Evolutionary conservation across 129 eudicot genomes (phyloP).

Genomic region (Flaveria sonorensis): DNA sequence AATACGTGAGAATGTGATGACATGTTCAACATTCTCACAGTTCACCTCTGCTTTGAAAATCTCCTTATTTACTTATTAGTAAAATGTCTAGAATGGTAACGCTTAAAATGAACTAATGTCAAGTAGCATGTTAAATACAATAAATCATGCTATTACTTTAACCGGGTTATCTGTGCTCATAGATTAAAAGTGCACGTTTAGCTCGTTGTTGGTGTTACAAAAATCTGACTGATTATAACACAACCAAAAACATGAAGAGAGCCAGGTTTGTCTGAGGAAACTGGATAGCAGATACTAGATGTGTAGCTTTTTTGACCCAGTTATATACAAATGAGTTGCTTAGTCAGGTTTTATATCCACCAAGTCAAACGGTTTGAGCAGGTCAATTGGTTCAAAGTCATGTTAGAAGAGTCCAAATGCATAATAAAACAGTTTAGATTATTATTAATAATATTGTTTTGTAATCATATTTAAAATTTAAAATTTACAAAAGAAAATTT

Average conservation of each 20-base stretch:
- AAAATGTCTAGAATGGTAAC: background rate
- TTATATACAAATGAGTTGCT: background rate
- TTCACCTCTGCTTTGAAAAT: background rate
- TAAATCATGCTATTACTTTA: too few species aligned
- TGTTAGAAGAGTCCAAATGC: background rate
- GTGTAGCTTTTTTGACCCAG: background rate
- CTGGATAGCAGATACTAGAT: background rate
- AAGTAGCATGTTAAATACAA: background rate
- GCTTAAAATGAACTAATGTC: background rate
- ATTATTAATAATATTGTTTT: background rate
- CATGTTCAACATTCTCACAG: background rate
- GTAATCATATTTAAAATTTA: background rate
- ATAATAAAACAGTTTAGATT: background rate
- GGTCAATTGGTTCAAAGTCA: background rate
- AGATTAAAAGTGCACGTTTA: background rate
- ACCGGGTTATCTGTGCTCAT: too few species aligned
- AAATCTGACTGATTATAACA: background rate
- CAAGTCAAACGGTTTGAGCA: background rate
- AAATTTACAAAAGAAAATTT: background rate
- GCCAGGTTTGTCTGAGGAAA: constrained; percentile 4
- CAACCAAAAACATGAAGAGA: background rate
- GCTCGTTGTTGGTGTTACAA: constrained; percentile 4
- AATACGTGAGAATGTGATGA: too few species aligned
- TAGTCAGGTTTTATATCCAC: background rate
- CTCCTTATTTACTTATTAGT: background rate